Percentiles rank a stretch among this genome's conserved stretches.
These are phyloP conservation scores for Rasamsonia emersonii DNA, from an alignment of 2,329 filamentous ascomycete genomes.

Conservation along the genomic window DNA sequence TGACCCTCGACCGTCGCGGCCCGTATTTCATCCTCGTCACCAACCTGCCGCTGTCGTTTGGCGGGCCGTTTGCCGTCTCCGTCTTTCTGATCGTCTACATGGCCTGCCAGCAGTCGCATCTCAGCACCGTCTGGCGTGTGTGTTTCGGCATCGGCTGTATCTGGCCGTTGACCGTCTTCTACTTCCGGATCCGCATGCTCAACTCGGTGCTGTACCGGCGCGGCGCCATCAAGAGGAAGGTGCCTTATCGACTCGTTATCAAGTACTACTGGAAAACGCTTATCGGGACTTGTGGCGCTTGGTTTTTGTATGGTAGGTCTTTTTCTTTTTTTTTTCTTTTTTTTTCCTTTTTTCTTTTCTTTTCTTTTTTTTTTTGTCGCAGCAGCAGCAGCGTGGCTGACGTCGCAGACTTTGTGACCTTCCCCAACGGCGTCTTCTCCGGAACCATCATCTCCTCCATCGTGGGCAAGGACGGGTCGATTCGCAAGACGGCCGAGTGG, in stretches of 20 bases:
- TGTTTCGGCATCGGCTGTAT: conserved; percentile 43
- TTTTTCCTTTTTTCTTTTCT: not conserved
- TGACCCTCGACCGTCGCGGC: conserved; percentile 29
- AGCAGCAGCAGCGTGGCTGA: not conserved
- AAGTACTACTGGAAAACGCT: conserved; percentile 49
- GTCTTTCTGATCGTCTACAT: conserved; percentile 41
- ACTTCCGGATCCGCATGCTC: conserved; percentile 47
- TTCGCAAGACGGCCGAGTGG: conserved; percentile 40
- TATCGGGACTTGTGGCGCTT: conserved; percentile 46
- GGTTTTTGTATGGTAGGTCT: conserved; percentile 42
- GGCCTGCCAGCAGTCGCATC: conserved; percentile 26
- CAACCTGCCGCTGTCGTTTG: conserved; percentile 34
- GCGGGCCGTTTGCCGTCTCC: conserved; percentile 35
- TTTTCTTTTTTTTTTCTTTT: no score
- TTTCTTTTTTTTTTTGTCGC: not conserved
- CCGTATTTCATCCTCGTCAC: conserved; percentile 42
- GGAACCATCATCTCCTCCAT: conserved; percentile 37
- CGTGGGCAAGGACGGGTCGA: conserved; percentile 27
- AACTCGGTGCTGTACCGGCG: conserved; percentile 45
- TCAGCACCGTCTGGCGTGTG: conserved; percentile 40
- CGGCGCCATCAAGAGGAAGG: conserved; percentile 44
- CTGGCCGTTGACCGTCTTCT: conserved; percentile 47
- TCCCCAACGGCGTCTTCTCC: conserved; percentile 42
- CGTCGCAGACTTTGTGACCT: conserved; percentile 30
- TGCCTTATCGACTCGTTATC: conserved; percentile 44